Base-by-base conservation (phyloP, 306 rosid genomes). In the Hippophae rhamnoides region DNA sequence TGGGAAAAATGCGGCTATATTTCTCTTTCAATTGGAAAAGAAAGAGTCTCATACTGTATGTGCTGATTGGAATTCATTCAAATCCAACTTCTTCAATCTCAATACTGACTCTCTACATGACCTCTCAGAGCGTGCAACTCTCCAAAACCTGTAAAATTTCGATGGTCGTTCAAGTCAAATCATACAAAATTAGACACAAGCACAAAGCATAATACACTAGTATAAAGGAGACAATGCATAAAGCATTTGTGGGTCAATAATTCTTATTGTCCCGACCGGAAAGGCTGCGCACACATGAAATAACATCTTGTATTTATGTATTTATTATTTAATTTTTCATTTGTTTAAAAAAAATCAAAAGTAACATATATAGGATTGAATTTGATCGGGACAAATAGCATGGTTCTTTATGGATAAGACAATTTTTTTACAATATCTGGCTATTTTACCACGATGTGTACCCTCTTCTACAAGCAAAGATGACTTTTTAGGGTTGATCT, bases 111-210 rank as follows among this genome's bases (percentile, higher is more conserved):
- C 45, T 87, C 89, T 61, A 87, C 67, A 66, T 87, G 93, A 62
- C 95, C 95, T 74, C 79, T 84, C 45, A 87, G 73, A 13, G 82
- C 77, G 77, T 87, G 82, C 5, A 82, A 48, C 72, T 87, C 93
- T 56, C 95, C 84, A 18, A 52, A 87, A 70, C 79, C 95, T 86
- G 89, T 75, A 56, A 68, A 62, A 55, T 48, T 57, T 58, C 58
- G 9, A 48, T 68, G 31, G 43, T 61, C 4, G 31, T 31, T 49
- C 26, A 48, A 43, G 6, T n/a, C 6, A 2, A 2, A 27, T 42
- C 27, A 31, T 47, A 38, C 10, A 27, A 5, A 8, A 7, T 41
- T 10, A n/a, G 42, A 7, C 11, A 40, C 38, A 7, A 12, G 52
- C 6, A 11, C 52, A 48, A 2, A 10, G 52, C 4, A 14, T 42